Evolutionary conservation across 176 grass and related monocot genomes (phyloP).

Genomic region (Avena eriantha): DNA sequence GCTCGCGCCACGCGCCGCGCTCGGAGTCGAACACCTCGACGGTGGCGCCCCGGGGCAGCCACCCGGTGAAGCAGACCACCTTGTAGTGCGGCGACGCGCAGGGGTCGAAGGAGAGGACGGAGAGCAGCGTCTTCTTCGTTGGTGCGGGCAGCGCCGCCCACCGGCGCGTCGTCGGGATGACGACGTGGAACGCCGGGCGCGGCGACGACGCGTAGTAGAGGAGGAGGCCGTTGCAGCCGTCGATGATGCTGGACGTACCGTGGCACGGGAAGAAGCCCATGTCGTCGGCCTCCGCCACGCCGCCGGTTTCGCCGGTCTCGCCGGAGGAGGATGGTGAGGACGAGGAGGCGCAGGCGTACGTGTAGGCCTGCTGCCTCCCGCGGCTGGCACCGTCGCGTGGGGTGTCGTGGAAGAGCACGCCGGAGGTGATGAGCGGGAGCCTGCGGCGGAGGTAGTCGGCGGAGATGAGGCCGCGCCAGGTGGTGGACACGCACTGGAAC

Average conservation of each 20-base stretch:
- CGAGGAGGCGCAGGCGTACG: slow-evolving; percentile 54
- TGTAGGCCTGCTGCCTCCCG: slow-evolving; percentile 46
- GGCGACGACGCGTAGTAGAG: slow-evolving; percentile 57
- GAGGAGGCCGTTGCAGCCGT: slow-evolving; percentile 87
- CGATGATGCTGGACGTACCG: slow-evolving; percentile 67
- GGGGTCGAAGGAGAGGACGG: slow-evolving; percentile 80
- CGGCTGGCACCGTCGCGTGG: not conserved
- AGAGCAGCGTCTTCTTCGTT: slow-evolving; percentile 55
- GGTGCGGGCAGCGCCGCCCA: slow-evolving; percentile 62
- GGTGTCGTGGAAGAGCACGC: slow-evolving; percentile 64
- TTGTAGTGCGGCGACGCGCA: slow-evolving; percentile 52
- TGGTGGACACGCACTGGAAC: slow-evolving; percentile 77
- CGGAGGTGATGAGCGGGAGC: slow-evolving; percentile 73
- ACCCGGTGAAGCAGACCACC: slow-evolving; percentile 75
- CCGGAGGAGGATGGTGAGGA: not conserved
- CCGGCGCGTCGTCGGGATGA: slow-evolving; percentile 66
- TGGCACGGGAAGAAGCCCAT: slow-evolving; percentile 81
- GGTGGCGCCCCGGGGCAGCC: slow-evolving; percentile 57
- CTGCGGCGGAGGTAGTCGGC: slow-evolving; percentile 64
- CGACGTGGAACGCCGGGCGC: slow-evolving; percentile 67
- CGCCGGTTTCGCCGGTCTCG: not conserved
- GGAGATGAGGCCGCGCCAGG: slow-evolving; percentile 69
- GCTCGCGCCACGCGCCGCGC: slow-evolving; percentile 51
- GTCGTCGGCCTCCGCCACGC: slow-evolving; percentile 43
- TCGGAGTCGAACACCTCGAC: slow-evolving; percentile 77